Percentiles rank a stretch among this genome's conserved stretches.
Conservation (phyloP, 169 alveolate species). For the Eimeria maxima region DNA sequence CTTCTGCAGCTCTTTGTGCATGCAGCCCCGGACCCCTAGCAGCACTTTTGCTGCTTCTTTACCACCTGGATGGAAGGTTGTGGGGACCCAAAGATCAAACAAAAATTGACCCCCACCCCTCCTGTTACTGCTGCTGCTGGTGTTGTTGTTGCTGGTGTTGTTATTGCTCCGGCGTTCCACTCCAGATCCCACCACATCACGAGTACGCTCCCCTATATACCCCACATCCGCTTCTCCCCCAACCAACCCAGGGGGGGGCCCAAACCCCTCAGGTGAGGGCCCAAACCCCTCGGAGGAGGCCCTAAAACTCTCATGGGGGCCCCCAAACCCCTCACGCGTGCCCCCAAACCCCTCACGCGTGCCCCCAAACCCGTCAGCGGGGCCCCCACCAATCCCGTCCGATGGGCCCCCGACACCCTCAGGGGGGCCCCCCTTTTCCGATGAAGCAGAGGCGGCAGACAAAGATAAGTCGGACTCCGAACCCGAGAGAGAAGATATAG, state of each 20-base stretch:
- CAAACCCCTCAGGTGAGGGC: not conserved
- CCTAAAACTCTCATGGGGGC: not conserved
- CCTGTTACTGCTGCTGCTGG: conserved; percentile 10
- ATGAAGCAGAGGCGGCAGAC: conserved; percentile 12
- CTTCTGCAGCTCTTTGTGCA: conserved; percentile 75
- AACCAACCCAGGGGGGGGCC: not conserved
- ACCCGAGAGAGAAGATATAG: conserved; percentile 50
- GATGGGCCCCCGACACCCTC: conserved; percentile 23
- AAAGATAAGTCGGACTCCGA: conserved; percentile 27
- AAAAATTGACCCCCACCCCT: not conserved
- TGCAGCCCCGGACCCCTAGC: conserved; percentile 75
- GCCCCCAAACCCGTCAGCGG: not conserved
- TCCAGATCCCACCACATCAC: not conserved
- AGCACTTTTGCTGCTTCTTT: conserved; percentile 53
- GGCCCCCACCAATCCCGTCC: too few relatives aligned
- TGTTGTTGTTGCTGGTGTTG: conserved; percentile 2
- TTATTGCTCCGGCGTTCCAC: not conserved
- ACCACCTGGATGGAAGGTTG: conserved; percentile 75
- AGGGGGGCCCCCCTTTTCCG: not conserved
- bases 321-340: not conserved
- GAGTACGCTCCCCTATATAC: too few relatives aligned
- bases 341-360: not conserved
- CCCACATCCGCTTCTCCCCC: not conserved
- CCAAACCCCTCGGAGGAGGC: not conserved
- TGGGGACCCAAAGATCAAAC: conserved; percentile 82